Evolutionary conservation across 805 yeast genomes (phyloP), one percentile per base, ranked within the genome.

Genomic region (Zygosaccharomyces lentus): DNA sequence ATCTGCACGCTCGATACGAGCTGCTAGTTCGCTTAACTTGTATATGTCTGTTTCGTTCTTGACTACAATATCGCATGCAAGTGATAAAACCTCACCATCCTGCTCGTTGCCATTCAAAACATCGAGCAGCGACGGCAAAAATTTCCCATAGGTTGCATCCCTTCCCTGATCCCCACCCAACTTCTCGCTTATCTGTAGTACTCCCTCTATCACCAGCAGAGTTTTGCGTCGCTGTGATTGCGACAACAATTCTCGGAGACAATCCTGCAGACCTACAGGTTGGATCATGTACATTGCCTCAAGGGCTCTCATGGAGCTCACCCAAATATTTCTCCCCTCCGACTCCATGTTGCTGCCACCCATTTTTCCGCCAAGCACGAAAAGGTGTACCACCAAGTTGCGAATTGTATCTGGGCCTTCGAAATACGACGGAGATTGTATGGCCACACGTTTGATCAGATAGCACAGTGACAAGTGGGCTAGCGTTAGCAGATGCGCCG

Each of bases 391-490:
- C 5, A 54, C 39, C 26, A 61, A 24, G 8, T 47, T 46, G 3
- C 34, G 34, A 5, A 56, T 45, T 4, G 47, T 39, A 19, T 37
- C 27, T 8, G 30, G 27, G 19, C 47, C 36, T 31, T 51, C 43
- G 13, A 59, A 52, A 30, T 48, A 37, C n/a, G 49, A 44, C 9
- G 66, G 67, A 13, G 59, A 49, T 48, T 66, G 78, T 53, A 67
- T 65, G 19, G 71, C 67, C 6, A 71, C 65, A 8, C 79, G 61
- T 48, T 73, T 72, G 19, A 71, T 63, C 12, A 75, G 53, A 52
- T 75, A 74, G 49, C 76, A 72, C 15, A 74, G 53, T 24, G 76
- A 58, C 1, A 76, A 68, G 48, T 74, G 73, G 0, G 75, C 61
- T 12, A 64, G 48, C 1, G 47, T 16, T 3, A 52, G n/a, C 17